Conservation (phyloP, 2,329 filamentous ascomycete genomes). For the Huntiella savannae region DNA sequence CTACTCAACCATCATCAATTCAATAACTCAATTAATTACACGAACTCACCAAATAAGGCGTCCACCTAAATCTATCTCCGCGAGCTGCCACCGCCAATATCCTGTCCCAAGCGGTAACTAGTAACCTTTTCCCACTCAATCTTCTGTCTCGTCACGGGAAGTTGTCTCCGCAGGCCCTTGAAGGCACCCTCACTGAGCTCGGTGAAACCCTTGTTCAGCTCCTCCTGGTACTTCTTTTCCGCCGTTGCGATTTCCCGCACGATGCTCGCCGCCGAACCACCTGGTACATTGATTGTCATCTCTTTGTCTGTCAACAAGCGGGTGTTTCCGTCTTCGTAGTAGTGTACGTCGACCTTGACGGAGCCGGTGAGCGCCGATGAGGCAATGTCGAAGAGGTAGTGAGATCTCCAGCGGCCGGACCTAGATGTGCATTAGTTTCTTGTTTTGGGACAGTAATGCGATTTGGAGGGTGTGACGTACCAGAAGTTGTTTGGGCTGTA, state of each 20-base stretch:
- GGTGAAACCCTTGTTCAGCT: constrained; percentile 78
- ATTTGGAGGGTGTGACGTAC: constrained; percentile 24
- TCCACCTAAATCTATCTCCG: constrained; percentile 22
- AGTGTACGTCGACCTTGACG: constrained; percentile 91
- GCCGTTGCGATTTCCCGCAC: constrained; percentile 56
- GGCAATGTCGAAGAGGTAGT: constrained; percentile 62
- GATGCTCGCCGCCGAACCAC: constrained; percentile 46
- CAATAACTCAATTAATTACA: background rate
- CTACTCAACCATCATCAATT: background rate
- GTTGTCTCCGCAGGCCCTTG: constrained; percentile 76
- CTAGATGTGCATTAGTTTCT: constrained; percentile 21
- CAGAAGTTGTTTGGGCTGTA: constrained; percentile 98
- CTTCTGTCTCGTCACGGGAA: constrained; percentile 94
- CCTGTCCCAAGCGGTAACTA: constrained; percentile 70
- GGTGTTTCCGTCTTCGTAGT: constrained; percentile 98
- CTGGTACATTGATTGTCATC: constrained; percentile 40
- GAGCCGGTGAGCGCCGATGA: constrained; percentile 51
- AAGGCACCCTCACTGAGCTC: constrained; percentile 85
- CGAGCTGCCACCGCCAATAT: constrained; percentile 51
- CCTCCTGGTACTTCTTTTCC: constrained; percentile 92
- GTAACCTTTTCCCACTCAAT: constrained; percentile 99
- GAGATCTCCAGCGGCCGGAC: constrained; percentile 91
- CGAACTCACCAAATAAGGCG: background rate
- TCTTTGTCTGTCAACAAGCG: constrained; percentile 78
- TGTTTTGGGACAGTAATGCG: background rate